These are phyloP conservation scores for Xylaria venustula DNA, from an alignment of 495 filamentous ascomycete genomes.

Conservation along the genomic window DNA sequence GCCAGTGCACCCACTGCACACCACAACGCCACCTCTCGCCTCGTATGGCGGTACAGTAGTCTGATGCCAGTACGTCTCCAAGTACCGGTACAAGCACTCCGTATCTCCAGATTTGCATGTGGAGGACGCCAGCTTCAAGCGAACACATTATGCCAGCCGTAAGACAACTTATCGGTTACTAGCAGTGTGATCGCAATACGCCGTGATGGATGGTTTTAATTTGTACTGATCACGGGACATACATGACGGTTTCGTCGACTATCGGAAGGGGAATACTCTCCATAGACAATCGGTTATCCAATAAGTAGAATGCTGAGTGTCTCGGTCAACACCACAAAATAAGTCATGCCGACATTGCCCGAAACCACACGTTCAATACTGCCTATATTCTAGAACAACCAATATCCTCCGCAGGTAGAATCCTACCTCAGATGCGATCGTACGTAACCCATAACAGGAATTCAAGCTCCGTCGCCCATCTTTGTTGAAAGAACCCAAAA, in stretches of 20 bases:
- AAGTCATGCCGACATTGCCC: constrained; percentile 4
- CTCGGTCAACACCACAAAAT: not conserved
- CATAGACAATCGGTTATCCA: too few relatives aligned
- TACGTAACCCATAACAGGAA: not conserved
- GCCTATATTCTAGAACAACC: not conserved
- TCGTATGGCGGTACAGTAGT: not conserved
- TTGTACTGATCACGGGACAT: not conserved
- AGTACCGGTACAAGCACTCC: constrained; percentile 21
- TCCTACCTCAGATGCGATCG: not conserved
- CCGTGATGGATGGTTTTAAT: not conserved
- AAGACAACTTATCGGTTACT: not conserved
- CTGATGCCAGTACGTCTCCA: not conserved
- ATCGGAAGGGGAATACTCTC: too few relatives aligned
- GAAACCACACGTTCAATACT: not conserved
- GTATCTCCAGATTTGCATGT: not conserved
- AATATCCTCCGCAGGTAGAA: not conserved
- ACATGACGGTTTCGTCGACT: too few relatives aligned
- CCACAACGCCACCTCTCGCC: constrained; percentile 35
- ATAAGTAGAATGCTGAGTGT: too few relatives aligned
- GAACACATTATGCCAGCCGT: not conserved
- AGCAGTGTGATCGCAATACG: not conserved
- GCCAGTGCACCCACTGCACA: constrained; percentile 21
- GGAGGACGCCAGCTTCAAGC: constrained; percentile 3
- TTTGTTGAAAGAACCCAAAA: too few relatives aligned
- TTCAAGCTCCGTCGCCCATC: too few relatives aligned